Conservation (phyloP, 2,329 filamentous ascomycete species). For the Elsinoe batatas region DNA sequence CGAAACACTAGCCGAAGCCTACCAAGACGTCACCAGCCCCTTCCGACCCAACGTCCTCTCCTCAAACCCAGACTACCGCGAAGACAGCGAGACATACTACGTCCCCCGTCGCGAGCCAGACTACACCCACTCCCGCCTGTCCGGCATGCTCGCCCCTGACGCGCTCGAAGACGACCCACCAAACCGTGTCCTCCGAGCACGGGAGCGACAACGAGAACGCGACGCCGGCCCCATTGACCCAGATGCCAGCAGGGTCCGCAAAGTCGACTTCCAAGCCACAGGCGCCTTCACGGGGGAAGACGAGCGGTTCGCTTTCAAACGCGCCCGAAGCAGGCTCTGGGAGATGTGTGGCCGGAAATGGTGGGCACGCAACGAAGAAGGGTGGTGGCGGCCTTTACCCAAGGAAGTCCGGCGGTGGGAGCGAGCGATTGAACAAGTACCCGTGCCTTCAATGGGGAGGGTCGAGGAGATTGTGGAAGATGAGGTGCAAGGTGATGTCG, state of each 20-base stretch:
- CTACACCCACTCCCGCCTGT: slow-evolving; percentile 28
- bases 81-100: slow-evolving; percentile 15
- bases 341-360: slow-evolving; percentile 66
- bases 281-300: slow-evolving; percentile 68
- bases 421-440: slow-evolving; percentile 14
- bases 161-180: slow-evolving; percentile 42
- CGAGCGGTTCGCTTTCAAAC: slow-evolving; percentile 70
- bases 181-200: slow-evolving; percentile 28
- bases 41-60: slow-evolving; percentile 70
- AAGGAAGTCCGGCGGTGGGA: slow-evolving; percentile 60
- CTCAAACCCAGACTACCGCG: slow-evolving; percentile 38
- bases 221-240: slow-evolving; percentile 15
- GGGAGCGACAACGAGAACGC: slow-evolving; percentile 17
- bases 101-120: slow-evolving; percentile 24
- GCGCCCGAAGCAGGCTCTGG: slow-evolving; percentile 68
- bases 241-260: slow-evolving; percentile 16
- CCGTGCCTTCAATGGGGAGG: slow-evolving; percentile 9
- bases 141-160: slow-evolving; percentile 32
- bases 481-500: slow-evolving; percentile 19
- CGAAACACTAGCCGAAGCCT: slow-evolving; percentile 63
- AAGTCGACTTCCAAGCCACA: slow-evolving; percentile 55
- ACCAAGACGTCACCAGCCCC: slow-evolving; percentile 65
- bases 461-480: slow-evolving; percentile 14
- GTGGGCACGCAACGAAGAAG: slow-evolving; percentile 52
- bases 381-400: slow-evolving; percentile 61